Evolutionary conservation across 192 early-diverging fungal genomes (phyloP).

Genomic region (Entomortierella chlamydospora): DNA sequence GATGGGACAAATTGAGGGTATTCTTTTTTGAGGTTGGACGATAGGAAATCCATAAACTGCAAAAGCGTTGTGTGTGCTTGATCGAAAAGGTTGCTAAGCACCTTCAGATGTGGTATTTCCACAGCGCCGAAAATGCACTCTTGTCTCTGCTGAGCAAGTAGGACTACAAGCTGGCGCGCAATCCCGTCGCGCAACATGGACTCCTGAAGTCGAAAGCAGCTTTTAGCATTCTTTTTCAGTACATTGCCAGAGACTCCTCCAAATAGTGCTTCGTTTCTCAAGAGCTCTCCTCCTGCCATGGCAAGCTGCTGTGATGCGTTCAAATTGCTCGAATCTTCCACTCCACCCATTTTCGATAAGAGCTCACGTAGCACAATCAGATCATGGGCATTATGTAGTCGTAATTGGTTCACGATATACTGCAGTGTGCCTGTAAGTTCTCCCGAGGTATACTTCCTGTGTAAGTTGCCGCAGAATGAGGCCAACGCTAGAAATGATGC

Average conservation of each 20-base stretch:
- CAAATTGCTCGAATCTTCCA: conserved; percentile 64
- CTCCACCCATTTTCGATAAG: conserved; percentile 77
- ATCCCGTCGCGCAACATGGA: conserved; percentile 66
- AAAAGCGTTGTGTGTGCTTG: conserved; percentile 69
- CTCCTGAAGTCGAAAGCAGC: conserved; percentile 64
- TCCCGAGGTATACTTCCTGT: conserved; percentile 70
- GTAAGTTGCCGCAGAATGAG: conserved; percentile 73
- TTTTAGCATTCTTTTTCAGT: conserved; percentile 63
- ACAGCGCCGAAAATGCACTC: conserved; percentile 60
- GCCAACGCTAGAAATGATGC: conserved; percentile 55
- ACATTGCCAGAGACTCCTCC: conserved; percentile 53
- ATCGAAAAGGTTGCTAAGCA: conserved; percentile 70
- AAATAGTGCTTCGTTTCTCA: conserved; percentile 68
- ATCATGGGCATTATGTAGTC: conserved; percentile 65
- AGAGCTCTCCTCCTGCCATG: conserved; percentile 69
- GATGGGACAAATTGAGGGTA: conserved; percentile 60
- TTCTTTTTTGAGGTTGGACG: conserved; percentile 59
- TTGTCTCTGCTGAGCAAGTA: conserved; percentile 71
- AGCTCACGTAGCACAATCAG: conserved; percentile 77
- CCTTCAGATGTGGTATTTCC: conserved; percentile 61
- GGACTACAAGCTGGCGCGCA: conserved; percentile 64
- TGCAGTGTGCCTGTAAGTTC: conserved; percentile 74
- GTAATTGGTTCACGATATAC: conserved; percentile 75
- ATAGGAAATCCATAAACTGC: conserved; percentile 76
- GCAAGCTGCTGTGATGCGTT: conserved; percentile 72